phyloP scores from a whole-genome alignment of 495 filamentous ascomycete genomes.

The Trichoderma parareesei region DNA sequence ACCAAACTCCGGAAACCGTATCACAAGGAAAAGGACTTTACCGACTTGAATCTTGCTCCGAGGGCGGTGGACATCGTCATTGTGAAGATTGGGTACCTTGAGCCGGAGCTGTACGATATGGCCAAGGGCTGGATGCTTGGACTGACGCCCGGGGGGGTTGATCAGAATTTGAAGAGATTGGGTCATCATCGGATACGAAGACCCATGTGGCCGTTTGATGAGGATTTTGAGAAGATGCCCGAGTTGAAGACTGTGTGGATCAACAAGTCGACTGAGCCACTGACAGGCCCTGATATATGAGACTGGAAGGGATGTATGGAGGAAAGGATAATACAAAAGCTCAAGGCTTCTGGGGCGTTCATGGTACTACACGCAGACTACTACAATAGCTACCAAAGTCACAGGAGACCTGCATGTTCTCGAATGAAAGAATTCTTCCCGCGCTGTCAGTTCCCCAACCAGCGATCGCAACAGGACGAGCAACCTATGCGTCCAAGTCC shows the following conservation, averaged over 20 bases:
- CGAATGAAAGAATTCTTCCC: too few relatives aligned
- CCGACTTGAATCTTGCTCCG: constrained; percentile 37
- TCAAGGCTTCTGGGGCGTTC: too few relatives aligned
- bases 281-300: constrained; percentile 21
- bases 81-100: constrained; percentile 53
- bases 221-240: constrained; percentile 26
- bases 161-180: constrained; percentile 43
- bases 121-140: constrained; percentile 48
- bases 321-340: too few relatives aligned
- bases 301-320: too few relatives aligned
- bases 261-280: constrained; percentile 31
- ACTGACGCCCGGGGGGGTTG: constrained; percentile 47
- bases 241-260: constrained; percentile 37
- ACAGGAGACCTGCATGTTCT: too few relatives aligned
- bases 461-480: too few relatives aligned
- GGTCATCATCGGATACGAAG: constrained; percentile 42
- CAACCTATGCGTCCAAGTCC: constrained; percentile 15
- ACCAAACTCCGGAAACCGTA: constrained; percentile 51
- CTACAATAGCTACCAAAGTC: too few relatives aligned
- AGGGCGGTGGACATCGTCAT: constrained; percentile 45
- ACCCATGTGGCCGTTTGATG: constrained; percentile 52
- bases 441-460: too few relatives aligned
- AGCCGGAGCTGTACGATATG: constrained; percentile 50
- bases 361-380: too few relatives aligned
- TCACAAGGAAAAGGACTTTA: constrained; percentile 49